phyloP scores from a whole-genome alignment of 148 eudicot species.

The Cornus kousa region DNA sequence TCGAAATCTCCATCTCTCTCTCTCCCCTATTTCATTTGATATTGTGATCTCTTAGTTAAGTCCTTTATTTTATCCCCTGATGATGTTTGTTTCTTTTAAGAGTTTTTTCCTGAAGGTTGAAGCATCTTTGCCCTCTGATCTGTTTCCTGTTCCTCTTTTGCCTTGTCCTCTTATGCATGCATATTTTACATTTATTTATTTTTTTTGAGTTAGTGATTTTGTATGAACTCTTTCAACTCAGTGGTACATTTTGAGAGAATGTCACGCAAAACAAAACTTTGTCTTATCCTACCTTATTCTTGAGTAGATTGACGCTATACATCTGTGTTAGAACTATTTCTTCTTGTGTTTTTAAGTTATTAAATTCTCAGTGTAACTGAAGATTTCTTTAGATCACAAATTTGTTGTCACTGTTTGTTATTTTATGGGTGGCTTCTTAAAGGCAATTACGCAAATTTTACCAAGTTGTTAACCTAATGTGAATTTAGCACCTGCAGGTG shows the following conservation, averaged over 20 bases:
- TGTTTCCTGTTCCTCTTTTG: background rate
- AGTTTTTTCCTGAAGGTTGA: background rate
- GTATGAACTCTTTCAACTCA: no score
- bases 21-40: background rate
- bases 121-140: background rate
- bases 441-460: background rate
- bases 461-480: background rate
- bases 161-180: background rate
- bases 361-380: background rate
- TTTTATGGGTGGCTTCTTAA: background rate
- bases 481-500: constrained; percentile 22
- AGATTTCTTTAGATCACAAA: background rate
- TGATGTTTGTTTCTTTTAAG: background rate
- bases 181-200: background rate
- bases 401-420: background rate
- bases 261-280: background rate
- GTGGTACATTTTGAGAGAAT: no score
- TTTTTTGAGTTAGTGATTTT: background rate
- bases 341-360: no score
- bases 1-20: background rate
- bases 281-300: background rate
- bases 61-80: background rate
- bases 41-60: background rate
- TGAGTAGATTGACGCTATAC: no score
- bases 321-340: background rate